Evolutionary conservation across 1,284 basidiomycete genomes (phyloP).

Genomic region (Mycosarcoma maydis): DNA sequence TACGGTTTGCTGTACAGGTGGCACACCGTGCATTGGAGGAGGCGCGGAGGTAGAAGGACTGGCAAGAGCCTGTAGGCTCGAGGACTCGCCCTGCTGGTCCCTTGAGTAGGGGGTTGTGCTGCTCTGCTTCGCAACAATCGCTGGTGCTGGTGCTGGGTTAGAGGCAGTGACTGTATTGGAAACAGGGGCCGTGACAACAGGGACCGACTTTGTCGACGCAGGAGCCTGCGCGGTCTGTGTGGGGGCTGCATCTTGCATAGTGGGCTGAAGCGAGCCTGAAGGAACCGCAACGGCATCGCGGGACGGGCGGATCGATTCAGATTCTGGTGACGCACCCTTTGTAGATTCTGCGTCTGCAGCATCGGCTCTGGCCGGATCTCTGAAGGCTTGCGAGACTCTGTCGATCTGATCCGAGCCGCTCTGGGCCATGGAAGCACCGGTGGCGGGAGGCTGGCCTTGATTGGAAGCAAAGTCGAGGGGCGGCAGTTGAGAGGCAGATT

Average conservation of each 20-base stretch:
- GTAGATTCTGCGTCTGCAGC: slow-evolving; percentile 4
- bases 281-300: slow-evolving; percentile 18
- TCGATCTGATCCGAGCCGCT: slow-evolving; percentile 3
- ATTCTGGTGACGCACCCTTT: slow-evolving; percentile 15
- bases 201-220: slow-evolving; percentile 16
- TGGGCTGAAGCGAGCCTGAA: slow-evolving; percentile 1
- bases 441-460: slow-evolving; percentile 7
- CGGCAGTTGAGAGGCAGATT: slow-evolving; percentile 28
- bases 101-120: background rate
- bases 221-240: slow-evolving; percentile 1
- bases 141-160: slow-evolving; percentile 10
- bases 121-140: slow-evolving; percentile 10
- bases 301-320: slow-evolving; percentile 17
- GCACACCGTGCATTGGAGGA: background rate
- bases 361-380: slow-evolving; percentile 20
- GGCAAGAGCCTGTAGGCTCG: slow-evolving; percentile 8
- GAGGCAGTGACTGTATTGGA: slow-evolving; percentile 11
- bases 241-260: slow-evolving; percentile 2
- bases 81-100: slow-evolving; percentile 11
- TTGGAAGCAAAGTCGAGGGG: slow-evolving; percentile 47
- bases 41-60: background rate
- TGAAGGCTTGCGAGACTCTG: slow-evolving; percentile 24
- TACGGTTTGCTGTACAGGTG: slow-evolving; percentile 5
- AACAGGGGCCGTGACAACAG: slow-evolving; percentile 7
- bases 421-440: slow-evolving; percentile 1